phyloP scores from a whole-genome alignment of 2,329 filamentous ascomycete genomes.

The Colletotrichum cereale region DNA sequence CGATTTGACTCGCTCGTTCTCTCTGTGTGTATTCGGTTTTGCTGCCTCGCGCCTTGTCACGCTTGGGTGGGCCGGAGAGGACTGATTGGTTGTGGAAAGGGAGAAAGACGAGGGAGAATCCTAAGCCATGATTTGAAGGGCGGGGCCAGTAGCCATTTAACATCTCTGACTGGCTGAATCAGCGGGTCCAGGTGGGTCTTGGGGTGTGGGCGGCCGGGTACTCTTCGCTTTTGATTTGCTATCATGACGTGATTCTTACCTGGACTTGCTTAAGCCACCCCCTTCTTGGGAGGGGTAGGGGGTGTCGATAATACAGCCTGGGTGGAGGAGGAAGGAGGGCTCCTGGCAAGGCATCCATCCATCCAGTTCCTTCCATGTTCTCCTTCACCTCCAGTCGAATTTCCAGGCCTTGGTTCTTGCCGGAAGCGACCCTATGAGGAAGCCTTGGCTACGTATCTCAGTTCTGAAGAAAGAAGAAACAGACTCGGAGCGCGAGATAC shows the following conservation, averaged over 20 bases:
- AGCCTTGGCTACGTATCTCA: too few relatives aligned
- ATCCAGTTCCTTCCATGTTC: not conserved
- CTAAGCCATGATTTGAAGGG: conserved; percentile 66
- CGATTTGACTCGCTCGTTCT: conserved; percentile 40
- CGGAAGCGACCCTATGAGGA: not conserved
- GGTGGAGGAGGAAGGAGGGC: not conserved
- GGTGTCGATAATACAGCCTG: not conserved
- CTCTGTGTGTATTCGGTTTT: conserved; percentile 3
- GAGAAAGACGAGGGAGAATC: conserved; percentile 58
- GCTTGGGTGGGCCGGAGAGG: conserved; percentile 53
- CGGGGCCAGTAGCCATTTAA: conserved; percentile 57
- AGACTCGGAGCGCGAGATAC: not conserved
- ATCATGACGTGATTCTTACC: conserved; percentile 41
- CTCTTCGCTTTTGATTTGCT: conserved; percentile 39
- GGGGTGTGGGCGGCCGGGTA: conserved; percentile 22
- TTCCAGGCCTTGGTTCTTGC: conserved; percentile 10
- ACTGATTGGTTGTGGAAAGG: conserved; percentile 64
- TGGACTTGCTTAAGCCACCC: not conserved
- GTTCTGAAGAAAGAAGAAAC: not conserved
- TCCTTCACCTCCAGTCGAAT: conserved; percentile 7
- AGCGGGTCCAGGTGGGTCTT: conserved; percentile 53
- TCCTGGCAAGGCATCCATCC: conserved; percentile 4
- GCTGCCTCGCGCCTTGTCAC: conserved; percentile 41
- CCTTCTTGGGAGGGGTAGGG: not conserved
- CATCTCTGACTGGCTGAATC: conserved; percentile 65